phyloP scores from a whole-genome alignment of 176 grass and related monocot species.

The Secale cereale region DNA sequence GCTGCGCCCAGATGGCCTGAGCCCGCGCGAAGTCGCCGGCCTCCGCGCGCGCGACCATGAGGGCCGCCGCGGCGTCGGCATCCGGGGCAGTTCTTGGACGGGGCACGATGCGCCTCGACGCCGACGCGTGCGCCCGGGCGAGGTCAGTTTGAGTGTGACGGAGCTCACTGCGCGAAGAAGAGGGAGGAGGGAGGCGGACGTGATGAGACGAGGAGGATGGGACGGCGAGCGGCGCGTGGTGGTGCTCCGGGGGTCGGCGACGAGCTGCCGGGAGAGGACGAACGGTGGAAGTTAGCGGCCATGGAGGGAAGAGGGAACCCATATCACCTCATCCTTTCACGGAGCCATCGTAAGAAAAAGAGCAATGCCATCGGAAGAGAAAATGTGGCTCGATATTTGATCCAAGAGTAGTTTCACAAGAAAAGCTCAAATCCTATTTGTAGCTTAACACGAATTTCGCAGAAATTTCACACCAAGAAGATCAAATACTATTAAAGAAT shows the following conservation, averaged over 20 bases:
- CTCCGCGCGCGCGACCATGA: conserved; percentile 66
- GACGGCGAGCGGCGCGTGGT: neutral
- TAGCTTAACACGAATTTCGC: too few species aligned
- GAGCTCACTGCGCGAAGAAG: neutral
- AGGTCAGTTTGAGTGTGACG: neutral
- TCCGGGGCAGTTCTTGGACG: conserved; percentile 6
- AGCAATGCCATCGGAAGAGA: too few species aligned
- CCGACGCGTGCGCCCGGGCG: neutral
- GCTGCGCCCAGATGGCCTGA: conserved; percentile 62
- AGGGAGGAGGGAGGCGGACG: neutral
- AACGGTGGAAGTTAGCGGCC: neutral
- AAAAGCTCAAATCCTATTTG: too few species aligned
- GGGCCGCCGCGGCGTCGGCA: neutral
- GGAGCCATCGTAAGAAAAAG: neutral
- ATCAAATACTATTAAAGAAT: neutral
- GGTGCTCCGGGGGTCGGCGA: neutral
- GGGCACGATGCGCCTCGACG: neutral
- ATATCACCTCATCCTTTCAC: neutral
- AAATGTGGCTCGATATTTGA: too few species aligned
- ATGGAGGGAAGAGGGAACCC: conserved; percentile 19
- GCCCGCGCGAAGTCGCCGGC: conserved; percentile 61
- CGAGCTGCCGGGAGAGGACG: neutral
- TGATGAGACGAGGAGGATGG: neutral
- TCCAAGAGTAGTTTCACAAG: too few species aligned
- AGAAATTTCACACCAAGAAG: too few species aligned